phyloP scores from a whole-genome alignment of 768 basidiomycete species.

The Trametes cingulata region DNA sequence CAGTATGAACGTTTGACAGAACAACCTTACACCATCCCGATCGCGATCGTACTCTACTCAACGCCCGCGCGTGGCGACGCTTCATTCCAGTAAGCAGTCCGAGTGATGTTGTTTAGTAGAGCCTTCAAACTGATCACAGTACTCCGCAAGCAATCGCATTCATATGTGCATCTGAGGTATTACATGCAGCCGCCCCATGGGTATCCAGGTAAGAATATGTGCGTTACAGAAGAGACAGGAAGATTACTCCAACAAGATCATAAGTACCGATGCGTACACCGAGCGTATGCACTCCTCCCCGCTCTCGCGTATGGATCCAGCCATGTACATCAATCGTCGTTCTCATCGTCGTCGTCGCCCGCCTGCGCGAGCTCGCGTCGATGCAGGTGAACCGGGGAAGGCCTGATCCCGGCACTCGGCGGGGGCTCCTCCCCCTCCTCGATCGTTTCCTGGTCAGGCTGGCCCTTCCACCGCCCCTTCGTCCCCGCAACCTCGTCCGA shows the following conservation, averaged over 20 bases:
- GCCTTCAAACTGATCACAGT: no score
- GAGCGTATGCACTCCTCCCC: neutral
- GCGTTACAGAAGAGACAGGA: constrained; percentile 19
- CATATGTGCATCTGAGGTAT: constrained; percentile 14
- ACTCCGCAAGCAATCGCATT: constrained; percentile 8
- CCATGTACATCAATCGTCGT: constrained; percentile 15
- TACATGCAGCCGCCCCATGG: constrained; percentile 17
- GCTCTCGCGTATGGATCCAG: constrained; percentile 2
- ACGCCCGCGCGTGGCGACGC: constrained; percentile 1
- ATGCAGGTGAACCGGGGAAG: constrained; percentile 33
- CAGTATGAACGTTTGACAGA: neutral
- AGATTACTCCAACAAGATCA: constrained; percentile 24
- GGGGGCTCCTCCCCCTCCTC: constrained; percentile 47
- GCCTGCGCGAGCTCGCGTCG: constrained; percentile 47
- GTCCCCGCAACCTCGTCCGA: constrained; percentile 24
- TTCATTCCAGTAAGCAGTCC: neutral
- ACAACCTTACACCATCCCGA: neutral
- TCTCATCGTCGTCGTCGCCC: constrained; percentile 26
- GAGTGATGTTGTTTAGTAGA: no score
- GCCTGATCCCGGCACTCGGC: constrained; percentile 29
- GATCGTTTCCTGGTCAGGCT: constrained; percentile 47
- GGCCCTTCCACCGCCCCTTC: constrained; percentile 42
- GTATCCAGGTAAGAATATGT: constrained; percentile 19
- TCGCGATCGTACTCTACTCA: neutral
- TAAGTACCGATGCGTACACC: constrained; percentile 7